These are phyloP conservation scores for Scytalidium sp. DNA, from an alignment of 2,329 filamentous ascomycete genomes.

Conservation along the genomic window DNA sequence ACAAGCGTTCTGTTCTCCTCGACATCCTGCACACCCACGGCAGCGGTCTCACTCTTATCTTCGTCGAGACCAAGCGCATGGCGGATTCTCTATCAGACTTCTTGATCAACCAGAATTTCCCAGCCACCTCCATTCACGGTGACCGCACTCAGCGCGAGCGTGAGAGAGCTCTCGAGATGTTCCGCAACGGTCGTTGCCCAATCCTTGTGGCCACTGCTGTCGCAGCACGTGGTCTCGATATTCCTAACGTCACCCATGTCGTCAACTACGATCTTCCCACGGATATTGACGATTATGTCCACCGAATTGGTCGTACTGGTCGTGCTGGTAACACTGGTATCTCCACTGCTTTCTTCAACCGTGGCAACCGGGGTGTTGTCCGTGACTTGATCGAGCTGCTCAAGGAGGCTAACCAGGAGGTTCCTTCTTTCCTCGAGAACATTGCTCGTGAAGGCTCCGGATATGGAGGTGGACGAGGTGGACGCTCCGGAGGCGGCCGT, in stretches of 20 bases:
- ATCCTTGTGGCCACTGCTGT: constrained; percentile 97
- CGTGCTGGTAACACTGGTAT: constrained; percentile 99
- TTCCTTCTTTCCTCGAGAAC: constrained; percentile 91
- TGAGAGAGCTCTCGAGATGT: constrained; percentile 96
- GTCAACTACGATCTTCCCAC: constrained; percentile 99
- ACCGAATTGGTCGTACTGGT: constrained; percentile 99
- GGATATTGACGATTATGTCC: constrained; percentile 98
- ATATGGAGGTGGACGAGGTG: constrained; percentile 72
- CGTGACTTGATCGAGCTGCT: constrained; percentile 95
- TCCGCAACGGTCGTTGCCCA: constrained; percentile 92
- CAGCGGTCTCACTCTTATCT: constrained; percentile 87
- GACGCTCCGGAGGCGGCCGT: constrained; percentile 64
- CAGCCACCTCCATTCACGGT: constrained; percentile 96
- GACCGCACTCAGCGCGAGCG: constrained; percentile 98
- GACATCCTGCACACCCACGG: constrained; percentile 96
- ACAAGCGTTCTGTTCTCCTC: constrained; percentile 96
- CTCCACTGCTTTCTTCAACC: constrained; percentile 99
- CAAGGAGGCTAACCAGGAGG: constrained; percentile 98
- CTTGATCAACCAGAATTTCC: constrained; percentile 97
- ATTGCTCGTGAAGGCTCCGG: constrained; percentile 90
- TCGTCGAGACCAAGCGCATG: constrained; percentile 99
- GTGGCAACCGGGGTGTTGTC: constrained; percentile 96
- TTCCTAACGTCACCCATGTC: constrained; percentile 94
- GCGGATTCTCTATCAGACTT: constrained; percentile 97
- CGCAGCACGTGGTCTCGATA: constrained; percentile 75